Evolutionary conservation across 208 protist genomes (phyloP).

Genomic region (Crithidia fasciculata): DNA sequence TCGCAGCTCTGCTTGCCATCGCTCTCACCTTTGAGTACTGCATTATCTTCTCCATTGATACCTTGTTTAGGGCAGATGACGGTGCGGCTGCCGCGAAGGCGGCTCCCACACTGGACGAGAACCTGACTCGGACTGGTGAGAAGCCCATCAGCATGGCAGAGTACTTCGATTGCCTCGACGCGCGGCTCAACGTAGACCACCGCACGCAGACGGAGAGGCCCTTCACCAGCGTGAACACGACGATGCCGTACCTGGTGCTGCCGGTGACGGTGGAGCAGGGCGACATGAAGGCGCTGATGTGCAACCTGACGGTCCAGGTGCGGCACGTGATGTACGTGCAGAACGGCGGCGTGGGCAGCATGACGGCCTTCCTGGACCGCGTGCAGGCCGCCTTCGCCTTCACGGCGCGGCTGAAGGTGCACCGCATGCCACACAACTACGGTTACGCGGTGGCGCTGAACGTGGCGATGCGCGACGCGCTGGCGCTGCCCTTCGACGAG

Average conservation of each 20-base stretch:
- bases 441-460: conserved; percentile 29
- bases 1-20: too few species aligned
- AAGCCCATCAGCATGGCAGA: not conserved
- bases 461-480: conserved; percentile 28
- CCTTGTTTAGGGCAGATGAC: too few species aligned
- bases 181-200: conserved; percentile 12
- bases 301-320: conserved; percentile 17
- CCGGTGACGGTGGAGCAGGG: conserved; percentile 22
- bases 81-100: too few species aligned
- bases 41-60: too few species aligned
- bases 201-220: conserved; percentile 6
- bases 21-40: too few species aligned
- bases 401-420: conserved; percentile 39
- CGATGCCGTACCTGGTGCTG: conserved; percentile 14
- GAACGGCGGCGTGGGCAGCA: conserved; percentile 9
- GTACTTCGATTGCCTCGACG: conserved; percentile 3
- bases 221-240: conserved; percentile 3
- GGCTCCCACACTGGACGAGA: not conserved
- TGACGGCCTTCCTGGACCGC: conserved; percentile 24
- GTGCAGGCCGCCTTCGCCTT: conserved; percentile 33
- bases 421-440: conserved; percentile 17
- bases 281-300: conserved; percentile 32
- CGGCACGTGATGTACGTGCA: conserved; percentile 24
- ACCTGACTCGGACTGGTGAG: conserved; percentile 8
- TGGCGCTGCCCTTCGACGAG: conserved; percentile 25